These are phyloP conservation scores for Cryptococcus sp. DNA, from an alignment of 1,284 basidiomycete species.

Conservation along the genomic window DNA sequence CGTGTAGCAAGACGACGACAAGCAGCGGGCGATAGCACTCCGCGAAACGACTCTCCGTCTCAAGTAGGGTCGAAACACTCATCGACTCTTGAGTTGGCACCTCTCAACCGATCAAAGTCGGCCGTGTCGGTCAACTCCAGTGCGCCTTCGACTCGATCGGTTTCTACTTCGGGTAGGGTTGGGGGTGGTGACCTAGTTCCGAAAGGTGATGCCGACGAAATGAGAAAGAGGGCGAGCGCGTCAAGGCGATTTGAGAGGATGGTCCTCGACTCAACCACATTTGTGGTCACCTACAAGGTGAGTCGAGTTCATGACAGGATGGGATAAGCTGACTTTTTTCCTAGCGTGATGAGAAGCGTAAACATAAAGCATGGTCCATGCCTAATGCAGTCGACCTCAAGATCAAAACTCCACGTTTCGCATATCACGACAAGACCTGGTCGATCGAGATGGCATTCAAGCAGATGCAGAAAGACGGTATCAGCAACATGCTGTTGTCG, in stretches of 20 bases:
- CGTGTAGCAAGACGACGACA: slow-evolving; percentile 39
- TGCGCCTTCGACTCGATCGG: neutral
- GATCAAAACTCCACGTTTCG: slow-evolving; percentile 55
- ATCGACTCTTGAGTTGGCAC: slow-evolving; percentile 8
- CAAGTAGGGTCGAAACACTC: neutral
- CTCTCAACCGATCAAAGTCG: slow-evolving; percentile 22
- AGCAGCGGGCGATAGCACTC: neutral
- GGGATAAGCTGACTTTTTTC: neutral
- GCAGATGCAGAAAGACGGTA: slow-evolving; percentile 59
- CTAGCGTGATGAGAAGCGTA: slow-evolving; percentile 50
- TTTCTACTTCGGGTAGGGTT: neutral
- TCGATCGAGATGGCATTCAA: slow-evolving; percentile 78
- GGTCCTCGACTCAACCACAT: slow-evolving; percentile 59
- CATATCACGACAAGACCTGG: slow-evolving; percentile 83
- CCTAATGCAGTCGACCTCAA: slow-evolving; percentile 54
- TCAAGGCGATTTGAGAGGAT: slow-evolving; percentile 73
- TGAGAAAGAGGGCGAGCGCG: slow-evolving; percentile 48
- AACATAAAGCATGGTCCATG: slow-evolving; percentile 42
- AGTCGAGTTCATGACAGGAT: slow-evolving; percentile 7
- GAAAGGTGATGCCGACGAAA: slow-evolving; percentile 40
- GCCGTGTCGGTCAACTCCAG: slow-evolving; percentile 12
- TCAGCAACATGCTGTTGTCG: too few relatives aligned
- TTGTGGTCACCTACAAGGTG: slow-evolving; percentile 53
- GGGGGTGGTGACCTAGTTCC: neutral
- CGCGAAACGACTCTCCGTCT: neutral